Conservation (phyloP, 208 protist species). For the Trypanosomatidae sp. region DNA sequence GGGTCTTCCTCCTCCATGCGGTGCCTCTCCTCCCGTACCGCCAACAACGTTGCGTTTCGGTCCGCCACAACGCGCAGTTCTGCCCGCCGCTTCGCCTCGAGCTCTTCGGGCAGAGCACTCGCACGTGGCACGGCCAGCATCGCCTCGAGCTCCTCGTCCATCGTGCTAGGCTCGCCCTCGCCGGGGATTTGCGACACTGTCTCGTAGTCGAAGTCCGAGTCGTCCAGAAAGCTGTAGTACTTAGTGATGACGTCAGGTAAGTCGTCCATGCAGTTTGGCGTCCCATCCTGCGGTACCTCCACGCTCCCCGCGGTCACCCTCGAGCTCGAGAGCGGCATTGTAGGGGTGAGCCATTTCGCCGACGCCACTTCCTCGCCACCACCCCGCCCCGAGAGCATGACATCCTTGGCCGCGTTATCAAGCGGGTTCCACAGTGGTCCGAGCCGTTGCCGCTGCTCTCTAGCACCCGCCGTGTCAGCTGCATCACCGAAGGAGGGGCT, state of each 20-base stretch:
- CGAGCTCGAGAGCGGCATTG: neutral
- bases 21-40: neutral
- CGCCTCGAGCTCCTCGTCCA: conserved; percentile 3
- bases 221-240: conserved; percentile 10
- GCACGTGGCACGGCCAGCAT: neutral
- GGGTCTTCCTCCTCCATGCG: neutral
- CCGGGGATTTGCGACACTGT: conserved; percentile 9
- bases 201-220: conserved; percentile 4
- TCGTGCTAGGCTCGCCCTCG: neutral
- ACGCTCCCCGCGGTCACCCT: too few relatives aligned
- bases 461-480: neutral
- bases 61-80: neutral
- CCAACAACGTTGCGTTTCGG: conserved; percentile 1
- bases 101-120: neutral
- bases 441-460: neutral
- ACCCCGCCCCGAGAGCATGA: neutral
- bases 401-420: neutral
- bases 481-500: neutral
- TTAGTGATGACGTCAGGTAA: conserved; percentile 5
- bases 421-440: neutral
- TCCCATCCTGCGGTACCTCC: neutral
- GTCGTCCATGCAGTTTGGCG: conserved; percentile 26
- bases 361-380: neutral
- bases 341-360: too few relatives aligned
- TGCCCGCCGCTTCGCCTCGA: neutral